Evolutionary conservation across 306 rosid genomes (phyloP).

Genomic region (Corylus avellana): DNA sequence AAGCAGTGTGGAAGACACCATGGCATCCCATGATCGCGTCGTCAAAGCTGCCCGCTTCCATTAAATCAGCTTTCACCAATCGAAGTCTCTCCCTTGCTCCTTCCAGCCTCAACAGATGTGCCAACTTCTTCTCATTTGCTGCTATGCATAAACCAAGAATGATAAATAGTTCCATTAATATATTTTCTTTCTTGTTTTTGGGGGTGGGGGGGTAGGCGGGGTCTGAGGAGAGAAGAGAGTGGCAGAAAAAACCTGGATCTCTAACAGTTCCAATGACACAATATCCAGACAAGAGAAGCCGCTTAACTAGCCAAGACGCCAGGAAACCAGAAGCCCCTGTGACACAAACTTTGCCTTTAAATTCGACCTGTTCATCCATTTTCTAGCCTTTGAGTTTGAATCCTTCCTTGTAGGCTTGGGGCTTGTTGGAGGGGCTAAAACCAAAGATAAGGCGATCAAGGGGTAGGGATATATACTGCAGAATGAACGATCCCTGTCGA

Average conservation of each 20-base stretch:
- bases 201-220: too few relatives aligned
- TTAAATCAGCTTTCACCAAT: constrained; percentile 70
- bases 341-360: constrained; percentile 70
- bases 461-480: not conserved
- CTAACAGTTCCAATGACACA: constrained; percentile 76
- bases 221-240: too few relatives aligned
- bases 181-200: too few relatives aligned
- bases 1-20: constrained; percentile 90
- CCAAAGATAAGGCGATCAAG: not conserved
- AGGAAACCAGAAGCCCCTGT: constrained; percentile 88
- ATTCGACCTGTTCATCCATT: constrained; percentile 41
- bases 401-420: not conserved
- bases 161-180: not conserved
- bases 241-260: constrained; percentile 58
- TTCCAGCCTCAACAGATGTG: constrained; percentile 74
- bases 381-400: not conserved
- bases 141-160: not conserved
- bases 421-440: not conserved
- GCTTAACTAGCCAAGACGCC: constrained; percentile 83
- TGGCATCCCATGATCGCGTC: constrained; percentile 72
- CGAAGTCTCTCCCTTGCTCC: constrained; percentile 77
- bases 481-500: not conserved
- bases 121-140: constrained; percentile 66
- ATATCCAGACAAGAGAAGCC: constrained; percentile 73
- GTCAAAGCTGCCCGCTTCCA: constrained; percentile 78